Base-by-base conservation (phyloP, 2,329 filamentous ascomycete species). In the Fusarium dlaminii region DNA sequence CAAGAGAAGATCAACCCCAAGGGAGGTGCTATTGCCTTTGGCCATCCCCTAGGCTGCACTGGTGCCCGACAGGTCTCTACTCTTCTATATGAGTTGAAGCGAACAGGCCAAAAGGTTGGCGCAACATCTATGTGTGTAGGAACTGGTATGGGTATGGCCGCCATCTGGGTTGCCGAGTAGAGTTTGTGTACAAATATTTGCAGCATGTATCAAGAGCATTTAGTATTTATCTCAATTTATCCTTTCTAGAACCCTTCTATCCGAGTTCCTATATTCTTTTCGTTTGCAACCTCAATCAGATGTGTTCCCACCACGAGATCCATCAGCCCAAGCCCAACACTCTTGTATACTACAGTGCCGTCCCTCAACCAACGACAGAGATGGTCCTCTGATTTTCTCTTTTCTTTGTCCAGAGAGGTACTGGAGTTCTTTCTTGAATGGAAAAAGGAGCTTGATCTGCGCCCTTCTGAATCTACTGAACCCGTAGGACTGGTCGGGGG, bases 91-190 rank as follows among this genome's bases (percentile, higher is more conserved):
- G 96, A 98, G 89, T 86, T 98, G 78, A 93, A 90, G 88, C 88
- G 96, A 81, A 96, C 90, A 61, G 91, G 92, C 66, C 89, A 96
- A 88, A 93, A 93, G 88, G 86, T 98, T 70, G 96, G 96, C 58
- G 91, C 98, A 46, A 98, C 94, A 36, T 96, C 93, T 83, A 98
- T 98, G 96, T 99, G 96, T 82, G 86, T 98, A 56, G 96, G 96
- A 58, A 98, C 96, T 6, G 96, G 95, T 60, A 98, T 98, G 96
- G 96, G 96, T 59, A 97, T 98, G 94, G 95, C 95, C 65, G 94
- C 95, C 69, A 92, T 98, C 68, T 98, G 95, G 95, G 95, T 98
- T 75, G 94, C 94, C 7, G 95, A 98, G 87, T 97, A 94, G 75
- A 69, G 43, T n/a, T 52, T 56, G 30, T 68, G 77, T 80, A 81